Base-by-base conservation (phyloP, 2,329 filamentous ascomycete genomes). In the Fusarium albidum region DNA sequence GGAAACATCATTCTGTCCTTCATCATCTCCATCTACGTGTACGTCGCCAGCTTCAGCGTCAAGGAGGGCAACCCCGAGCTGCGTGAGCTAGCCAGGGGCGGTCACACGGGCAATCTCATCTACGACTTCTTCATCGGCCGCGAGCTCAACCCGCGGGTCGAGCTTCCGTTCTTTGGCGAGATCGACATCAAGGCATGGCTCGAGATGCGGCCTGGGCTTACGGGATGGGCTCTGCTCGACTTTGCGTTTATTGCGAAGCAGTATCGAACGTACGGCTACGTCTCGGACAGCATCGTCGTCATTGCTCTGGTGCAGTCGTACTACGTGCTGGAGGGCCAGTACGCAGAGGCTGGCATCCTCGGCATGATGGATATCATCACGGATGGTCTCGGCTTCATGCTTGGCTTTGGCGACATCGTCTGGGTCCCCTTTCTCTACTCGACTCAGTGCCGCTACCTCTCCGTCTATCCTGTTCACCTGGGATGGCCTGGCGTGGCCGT, bases 41-140 rank as follows among this genome's bases (percentile, higher is more conserved):
- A 97, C 68, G 69, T 90, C 40, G 79, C 80, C 62, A 95, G 90
- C 64, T 96, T 96, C 77, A 80, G 79, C 18, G 89, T 96, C 59
- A 88, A 88, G 69, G 75, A 85, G 15, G 85, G 84, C 32, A 91
- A 95, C 69, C 75, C 80, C 1, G 80, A 88, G 17, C 73, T 84
- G 52, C 89, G 92, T 33, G 87, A 95, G 69, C 80, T 97, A 4
- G 92, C 92, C 1, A 82, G 82, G 6, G 92, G 92, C 25, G 92
- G 92, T 9, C 84, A 89, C 65, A 87, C 85, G 1, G 92, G 92
- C 44, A 96, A 92, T 71, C 77, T 91, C 55, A 78, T 96, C 27
- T 96, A 97, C 73, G 93, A 97, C 74, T 97, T 91, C 83, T 96
- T 91, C 74, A 96, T 97, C 59, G 93, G 93, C n/a, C 90, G 93